These are phyloP conservation scores for Cairneyella variabilis DNA, from an alignment of 495 filamentous ascomycete genomes.

Conservation along the genomic window DNA sequence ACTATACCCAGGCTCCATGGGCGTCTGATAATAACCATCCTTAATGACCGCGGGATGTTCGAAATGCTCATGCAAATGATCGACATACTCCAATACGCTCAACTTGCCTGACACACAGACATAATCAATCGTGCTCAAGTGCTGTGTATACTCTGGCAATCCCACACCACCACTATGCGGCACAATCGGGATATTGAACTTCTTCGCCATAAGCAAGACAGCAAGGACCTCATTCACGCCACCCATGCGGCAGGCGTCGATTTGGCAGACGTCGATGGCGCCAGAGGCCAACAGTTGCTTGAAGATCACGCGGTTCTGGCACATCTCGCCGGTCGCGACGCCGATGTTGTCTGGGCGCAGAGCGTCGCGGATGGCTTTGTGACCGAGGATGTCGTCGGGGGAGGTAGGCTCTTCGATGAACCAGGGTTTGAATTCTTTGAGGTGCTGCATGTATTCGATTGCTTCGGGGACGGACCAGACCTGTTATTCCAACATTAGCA, in stretches of 20 bases:
- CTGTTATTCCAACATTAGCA: constrained; percentile 23
- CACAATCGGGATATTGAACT: constrained; percentile 79
- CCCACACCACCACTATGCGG: constrained; percentile 89
- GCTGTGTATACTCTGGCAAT: constrained; percentile 91
- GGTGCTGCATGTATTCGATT: constrained; percentile 79
- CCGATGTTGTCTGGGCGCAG: constrained; percentile 71
- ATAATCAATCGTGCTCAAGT: constrained; percentile 91
- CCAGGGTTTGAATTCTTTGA: constrained; percentile 86
- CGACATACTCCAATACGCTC: constrained; percentile 85
- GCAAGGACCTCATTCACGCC: constrained; percentile 92
- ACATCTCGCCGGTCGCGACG: constrained; percentile 95
- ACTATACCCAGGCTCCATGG: constrained; percentile 76
- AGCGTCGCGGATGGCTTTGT: constrained; percentile 78
- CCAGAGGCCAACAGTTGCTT: constrained; percentile 81
- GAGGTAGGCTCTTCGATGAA: constrained; percentile 98
- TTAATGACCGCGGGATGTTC: constrained; percentile 73
- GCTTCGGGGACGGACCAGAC: constrained; percentile 92
- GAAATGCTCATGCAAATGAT: constrained; percentile 93
- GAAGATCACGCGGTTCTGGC: constrained; percentile 91
- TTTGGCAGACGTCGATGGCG: constrained; percentile 84
- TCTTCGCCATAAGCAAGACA: constrained; percentile 86
- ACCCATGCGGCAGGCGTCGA: constrained; percentile 87
- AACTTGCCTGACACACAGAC: constrained; percentile 79
- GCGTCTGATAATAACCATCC: constrained; percentile 86
- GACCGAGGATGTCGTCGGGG: constrained; percentile 87